Base-by-base conservation (phyloP, 2,329 filamentous ascomycete genomes). In the Dothistroma septosporum region DNA sequence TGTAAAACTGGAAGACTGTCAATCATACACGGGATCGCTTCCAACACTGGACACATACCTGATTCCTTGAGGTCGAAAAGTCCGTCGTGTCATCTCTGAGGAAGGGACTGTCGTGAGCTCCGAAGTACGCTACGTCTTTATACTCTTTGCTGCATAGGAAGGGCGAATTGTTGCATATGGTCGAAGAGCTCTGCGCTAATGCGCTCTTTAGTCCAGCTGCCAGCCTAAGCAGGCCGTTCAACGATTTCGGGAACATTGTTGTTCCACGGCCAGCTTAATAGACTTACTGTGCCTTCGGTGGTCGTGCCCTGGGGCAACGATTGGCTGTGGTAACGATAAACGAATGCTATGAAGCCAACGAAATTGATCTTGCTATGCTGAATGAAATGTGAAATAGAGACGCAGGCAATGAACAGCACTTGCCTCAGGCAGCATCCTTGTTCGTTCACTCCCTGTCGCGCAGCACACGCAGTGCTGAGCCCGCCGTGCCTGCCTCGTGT, bases 91-190 rank as follows among this genome's bases (percentile, higher is more conserved):
- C 52, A 48, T 67, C 64, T 33, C 65, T 60, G 12, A 67, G 52
- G 68, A 89, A 89, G 41, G 85, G 81, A 14, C 82, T 83, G 75
- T 90, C 82, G 75, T 90, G 87, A 7, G 87, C 80, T 24, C 86
- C 87, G 19, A 87, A 75, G 61, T 83, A 82, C n/a, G 82, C 82
- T 57, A 88, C 72, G 41, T 86, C 79, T 63, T 84, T 83, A 75
- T 87, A 88, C 47, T 72, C 74, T 44, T 82, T 80, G 53, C 72
- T 70, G 74, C 86, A 88, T 58, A 85, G 82, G 44, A 79, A 78
- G 1, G 80, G 68, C 57, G 80, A 77, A 62, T 85, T 85, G 69
- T 88, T 88, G 76, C 86, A 88, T 11, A 59, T 62, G 58, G 61
- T 62, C 21, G 57, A 47, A 35, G 59, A 59, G 21, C 33, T 61